A percentile compares a stretch with the other conserved stretches of the same genome.
Evolutionary conservation across 2,329 filamentous ascomycete species (phyloP).

Genomic region (Epichloe gansuensis): DNA sequence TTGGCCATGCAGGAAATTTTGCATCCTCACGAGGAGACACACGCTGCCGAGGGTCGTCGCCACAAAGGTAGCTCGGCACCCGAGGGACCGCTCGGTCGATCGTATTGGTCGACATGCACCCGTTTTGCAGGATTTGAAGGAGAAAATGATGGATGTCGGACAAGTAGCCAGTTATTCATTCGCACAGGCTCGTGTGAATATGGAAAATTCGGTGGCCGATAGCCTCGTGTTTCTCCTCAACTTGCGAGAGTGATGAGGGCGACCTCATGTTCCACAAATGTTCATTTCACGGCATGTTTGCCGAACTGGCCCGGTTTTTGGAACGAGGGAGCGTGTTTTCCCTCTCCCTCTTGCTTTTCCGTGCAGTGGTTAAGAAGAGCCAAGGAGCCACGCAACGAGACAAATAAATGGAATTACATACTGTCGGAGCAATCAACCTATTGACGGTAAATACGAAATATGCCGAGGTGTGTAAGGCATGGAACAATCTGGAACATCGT

Average conservation of each 20-base stretch:
- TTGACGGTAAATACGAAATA: background rate
- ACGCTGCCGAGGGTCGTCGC: background rate
- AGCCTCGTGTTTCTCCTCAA: no score
- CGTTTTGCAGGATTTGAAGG: background rate
- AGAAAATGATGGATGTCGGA: no score
- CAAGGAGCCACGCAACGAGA: background rate
- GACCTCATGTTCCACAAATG: no score
- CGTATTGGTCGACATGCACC: background rate
- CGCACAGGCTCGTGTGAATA: no score
- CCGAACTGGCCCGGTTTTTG: no score
- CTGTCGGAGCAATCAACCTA: background rate
- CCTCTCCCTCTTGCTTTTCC: background rate
- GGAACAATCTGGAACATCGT: slow-evolving; percentile 1
- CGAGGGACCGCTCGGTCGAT: background rate
- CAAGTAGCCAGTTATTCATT: no score
- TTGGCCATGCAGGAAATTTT: no score
- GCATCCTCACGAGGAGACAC: no score
- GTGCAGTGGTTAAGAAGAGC: background rate
- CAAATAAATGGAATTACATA: background rate
- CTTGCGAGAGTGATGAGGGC: no score
- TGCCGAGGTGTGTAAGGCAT: background rate
- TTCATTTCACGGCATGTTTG: no score
- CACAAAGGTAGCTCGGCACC: background rate
- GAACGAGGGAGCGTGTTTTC: no score
- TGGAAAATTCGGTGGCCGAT: no score